Base-by-base conservation (phyloP, 2,329 filamentous ascomycete genomes). In the Clonostachys rhizophaga region DNA sequence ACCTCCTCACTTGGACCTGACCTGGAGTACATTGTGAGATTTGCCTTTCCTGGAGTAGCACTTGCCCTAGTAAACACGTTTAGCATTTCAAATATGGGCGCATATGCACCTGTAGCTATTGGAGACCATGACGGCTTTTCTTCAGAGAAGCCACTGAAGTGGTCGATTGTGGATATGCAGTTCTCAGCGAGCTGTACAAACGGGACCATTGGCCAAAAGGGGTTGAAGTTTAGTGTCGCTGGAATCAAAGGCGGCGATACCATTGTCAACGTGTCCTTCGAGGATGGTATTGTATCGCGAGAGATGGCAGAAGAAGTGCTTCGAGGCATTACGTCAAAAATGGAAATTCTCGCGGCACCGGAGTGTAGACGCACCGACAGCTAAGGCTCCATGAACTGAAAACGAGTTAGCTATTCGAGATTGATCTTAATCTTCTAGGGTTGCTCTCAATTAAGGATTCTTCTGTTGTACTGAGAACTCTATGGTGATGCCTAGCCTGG, bases 41-140 rank as follows among this genome's bases (percentile, higher is more conserved):
- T 52, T 41, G 43, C 30, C 9, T 44, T 52, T 5, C 50, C 48
- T 4, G 46, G 44, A 1, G 34, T 50, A 13, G 47, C 46, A 2
- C 5, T 42, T 13, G 20, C 45, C 17, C 40, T 52, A 47, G 48
- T 39, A 14, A 46, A 45, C 36, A 51, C 43, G 24, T 47, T 50
- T 24, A 48, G 44, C 5, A 36, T 54, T 14, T 55, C 53, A 4
- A 55, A 52, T 16, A 33, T 49, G n/a, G 53, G 51, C 5, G 53
- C 35, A 5, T 41, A 55, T 16, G n/a, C 35, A 20, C 33, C 34
- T 10, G 40, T 33, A 14, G 6, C 18, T 16, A 34, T 10, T 34
- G 16, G 5, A 16, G 35, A 5, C 16, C 6, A 39, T 6, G 10
- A 20, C 18, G 43, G 24, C 5, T 30, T 30, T 30, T 30, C 24